Conservation (phyloP, 148 eudicot species). For the Camellia sinensis region DNA sequence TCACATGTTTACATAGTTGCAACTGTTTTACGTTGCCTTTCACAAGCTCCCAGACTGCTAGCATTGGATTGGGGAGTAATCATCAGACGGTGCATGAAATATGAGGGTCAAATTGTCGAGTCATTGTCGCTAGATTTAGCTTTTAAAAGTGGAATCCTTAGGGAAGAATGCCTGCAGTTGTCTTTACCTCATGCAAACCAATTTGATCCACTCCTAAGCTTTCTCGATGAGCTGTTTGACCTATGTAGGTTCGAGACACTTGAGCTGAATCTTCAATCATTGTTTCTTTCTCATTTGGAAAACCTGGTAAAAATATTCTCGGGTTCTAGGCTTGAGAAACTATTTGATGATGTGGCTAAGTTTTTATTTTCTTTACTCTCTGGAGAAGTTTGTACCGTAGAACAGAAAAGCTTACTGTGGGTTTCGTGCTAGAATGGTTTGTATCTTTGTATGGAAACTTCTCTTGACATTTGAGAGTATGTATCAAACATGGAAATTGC, state of each 20-base stretch:
- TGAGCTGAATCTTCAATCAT: slow-evolving; percentile 61
- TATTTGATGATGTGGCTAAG: slow-evolving; percentile 60
- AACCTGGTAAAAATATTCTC: slow-evolving; percentile 64
- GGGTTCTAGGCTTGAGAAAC: slow-evolving; percentile 59
- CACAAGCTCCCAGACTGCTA: slow-evolving; percentile 80
- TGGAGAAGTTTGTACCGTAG: slow-evolving; percentile 27
- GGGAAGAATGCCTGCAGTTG: slow-evolving; percentile 72
- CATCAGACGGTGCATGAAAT: slow-evolving; percentile 79
- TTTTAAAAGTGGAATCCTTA: slow-evolving; percentile 43
- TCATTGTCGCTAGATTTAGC: slow-evolving; percentile 24
- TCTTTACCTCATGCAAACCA: slow-evolving; percentile 65
- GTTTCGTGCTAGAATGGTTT: slow-evolving; percentile 80
- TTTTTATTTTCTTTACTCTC: slow-evolving; percentile 51
- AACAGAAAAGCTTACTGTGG: slow-evolving; percentile 50
- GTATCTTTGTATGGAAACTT: slow-evolving; percentile 39
- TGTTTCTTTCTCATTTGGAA: slow-evolving; percentile 58
- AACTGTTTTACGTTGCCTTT: slow-evolving; percentile 65
- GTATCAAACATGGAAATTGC: slow-evolving; percentile 58
- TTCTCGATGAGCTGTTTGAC: slow-evolving; percentile 79
- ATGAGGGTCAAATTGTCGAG: slow-evolving; percentile 44
- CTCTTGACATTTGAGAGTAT: slow-evolving; percentile 41
- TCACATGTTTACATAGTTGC: slow-evolving; percentile 44
- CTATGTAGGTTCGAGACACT: slow-evolving; percentile 69
- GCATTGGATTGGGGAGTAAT: slow-evolving; percentile 71
- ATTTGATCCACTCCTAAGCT: slow-evolving; percentile 55